A percentile compares a stretch with the other conserved stretches of the same genome.
Conservation (phyloP, 139 green algal species). For the Asterochloris erici region DNA sequence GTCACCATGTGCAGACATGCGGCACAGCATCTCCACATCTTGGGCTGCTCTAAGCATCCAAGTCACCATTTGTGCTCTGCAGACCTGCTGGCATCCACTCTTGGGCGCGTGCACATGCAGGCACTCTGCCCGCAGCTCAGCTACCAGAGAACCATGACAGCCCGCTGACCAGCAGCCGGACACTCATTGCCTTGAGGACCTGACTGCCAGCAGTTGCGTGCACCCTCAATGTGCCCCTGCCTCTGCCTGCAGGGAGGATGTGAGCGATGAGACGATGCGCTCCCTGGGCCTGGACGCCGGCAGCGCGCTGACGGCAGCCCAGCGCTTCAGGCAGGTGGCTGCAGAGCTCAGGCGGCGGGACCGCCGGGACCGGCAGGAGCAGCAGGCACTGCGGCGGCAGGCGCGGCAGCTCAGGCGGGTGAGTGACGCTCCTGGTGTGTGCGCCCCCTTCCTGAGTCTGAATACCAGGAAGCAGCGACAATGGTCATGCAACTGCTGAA, state of each 20-base stretch:
- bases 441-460: not conserved
- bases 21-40: too few species aligned
- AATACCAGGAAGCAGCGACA: not conserved
- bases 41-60: not conserved
- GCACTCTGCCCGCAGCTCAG: not conserved
- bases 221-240: too few species aligned
- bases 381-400: constrained; percentile 35
- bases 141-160: not conserved
- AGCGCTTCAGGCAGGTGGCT: constrained; percentile 53
- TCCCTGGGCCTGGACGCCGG: constrained; percentile 45
- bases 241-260: not conserved
- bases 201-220: not conserved
- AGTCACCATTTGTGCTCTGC: not conserved
- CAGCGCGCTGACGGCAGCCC: constrained; percentile 39
- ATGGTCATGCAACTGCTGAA: not conserved
- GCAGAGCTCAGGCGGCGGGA: constrained; percentile 50
- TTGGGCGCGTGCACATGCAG: not conserved
- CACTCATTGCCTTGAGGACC: not conserved
- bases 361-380: constrained; percentile 27
- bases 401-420: constrained; percentile 43
- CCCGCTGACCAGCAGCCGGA: not conserved
- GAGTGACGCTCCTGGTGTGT: not conserved
- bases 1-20: too few species aligned
- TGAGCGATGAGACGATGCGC: constrained; percentile 8
- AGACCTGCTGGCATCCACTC: not conserved